phyloP scores from a whole-genome alignment of 2,329 filamentous ascomycete genomes.

The Coccinonectria pachysandricola region DNA sequence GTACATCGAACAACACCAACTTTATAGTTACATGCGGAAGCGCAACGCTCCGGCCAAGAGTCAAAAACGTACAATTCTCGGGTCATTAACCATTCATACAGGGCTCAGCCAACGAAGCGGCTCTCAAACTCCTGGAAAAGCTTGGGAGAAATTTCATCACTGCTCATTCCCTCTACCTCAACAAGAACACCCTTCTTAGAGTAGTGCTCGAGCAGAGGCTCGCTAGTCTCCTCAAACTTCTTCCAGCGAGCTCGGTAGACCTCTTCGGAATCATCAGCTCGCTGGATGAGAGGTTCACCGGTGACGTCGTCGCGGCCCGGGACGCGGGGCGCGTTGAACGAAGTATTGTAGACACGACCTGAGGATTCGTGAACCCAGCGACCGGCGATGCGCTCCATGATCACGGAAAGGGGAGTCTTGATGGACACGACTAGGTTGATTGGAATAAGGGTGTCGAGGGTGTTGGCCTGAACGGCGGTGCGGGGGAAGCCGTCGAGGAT shows the following conservation, averaged over 20 bases:
- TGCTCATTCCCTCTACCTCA: constrained; percentile 79
- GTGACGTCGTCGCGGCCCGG: constrained; percentile 81
- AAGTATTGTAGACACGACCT: constrained; percentile 89
- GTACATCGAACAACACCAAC: too few species aligned
- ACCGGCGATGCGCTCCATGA: constrained; percentile 80
- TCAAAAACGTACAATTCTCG: too few species aligned
- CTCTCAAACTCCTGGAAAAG: constrained; percentile 72
- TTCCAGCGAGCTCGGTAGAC: constrained; percentile 72
- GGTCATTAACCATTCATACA: too few species aligned
- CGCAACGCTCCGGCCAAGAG: too few species aligned
- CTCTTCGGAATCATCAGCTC: constrained; percentile 76
- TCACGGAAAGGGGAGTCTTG: constrained; percentile 74
- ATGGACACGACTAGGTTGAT: constrained; percentile 90
- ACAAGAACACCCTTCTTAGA: constrained; percentile 72
- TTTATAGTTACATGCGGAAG: too few species aligned
- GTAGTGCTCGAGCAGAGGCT: constrained; percentile 81
- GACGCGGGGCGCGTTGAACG: constrained; percentile 77
- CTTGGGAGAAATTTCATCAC: constrained; percentile 91
- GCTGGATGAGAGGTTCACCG: constrained; percentile 72
- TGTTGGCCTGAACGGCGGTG: constrained; percentile 67
- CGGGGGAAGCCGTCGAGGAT: constrained; percentile 95
- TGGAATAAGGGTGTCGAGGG: constrained; percentile 73
- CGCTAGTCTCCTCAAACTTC: constrained; percentile 81
- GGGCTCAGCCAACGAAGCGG: constrained; percentile 44
- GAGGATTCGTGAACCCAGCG: constrained; percentile 91